Evolutionary conservation across 2,329 filamentous ascomycete species (phyloP), one percentile per base, ranked within the genome.

Genomic region (Pseudocercospora crystallina): DNA sequence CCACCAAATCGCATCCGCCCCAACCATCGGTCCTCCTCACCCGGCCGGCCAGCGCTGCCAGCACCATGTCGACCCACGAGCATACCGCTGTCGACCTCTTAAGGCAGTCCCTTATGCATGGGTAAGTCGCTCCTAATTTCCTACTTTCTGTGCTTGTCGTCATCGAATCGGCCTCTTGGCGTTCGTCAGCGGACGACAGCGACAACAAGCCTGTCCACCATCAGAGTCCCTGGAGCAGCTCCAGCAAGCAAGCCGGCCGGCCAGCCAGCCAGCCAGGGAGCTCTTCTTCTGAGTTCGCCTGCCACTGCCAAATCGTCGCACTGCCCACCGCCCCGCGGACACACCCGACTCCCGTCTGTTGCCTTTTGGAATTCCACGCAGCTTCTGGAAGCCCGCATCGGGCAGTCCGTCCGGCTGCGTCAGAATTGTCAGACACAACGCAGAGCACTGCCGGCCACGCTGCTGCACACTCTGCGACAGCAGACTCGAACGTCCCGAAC

Each of bases 31-130:
- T 26, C 20, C 20, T 26, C 20, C 20, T 26, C 20, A 26, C 20
- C 20, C 34, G 45, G 50, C 45, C 50, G 48, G 50, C 50, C 4
- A 26, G 50, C 41, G 36, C 51, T 13, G 45, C 42, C 50, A 60
- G 36, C 47, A 61, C 17, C 78, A 76, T 49, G 43, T 42, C 56
- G 20, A 46, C 48, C 40, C 44, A 48, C 50, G 50, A 69, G 61
- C 71, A 76, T 61, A 74, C 73, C 52, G 79, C 81, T 48, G 76
- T 78, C 44, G 80, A 83, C 62, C 69, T 82, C 68, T 70, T 82
- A 63, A 76, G 80, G 63, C 81, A 83, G 69, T 75, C 79, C 52
- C 76, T 80, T 69, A 69, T 77, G 66, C 78, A 79, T 65, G 79
- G 76, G 80, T 83, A 76, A 61, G 57, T 49, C 32, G 17, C 33